phyloP scores from a whole-genome alignment of 371 early-diverging fungal genomes.

The Synchytrium microbalum region DNA sequence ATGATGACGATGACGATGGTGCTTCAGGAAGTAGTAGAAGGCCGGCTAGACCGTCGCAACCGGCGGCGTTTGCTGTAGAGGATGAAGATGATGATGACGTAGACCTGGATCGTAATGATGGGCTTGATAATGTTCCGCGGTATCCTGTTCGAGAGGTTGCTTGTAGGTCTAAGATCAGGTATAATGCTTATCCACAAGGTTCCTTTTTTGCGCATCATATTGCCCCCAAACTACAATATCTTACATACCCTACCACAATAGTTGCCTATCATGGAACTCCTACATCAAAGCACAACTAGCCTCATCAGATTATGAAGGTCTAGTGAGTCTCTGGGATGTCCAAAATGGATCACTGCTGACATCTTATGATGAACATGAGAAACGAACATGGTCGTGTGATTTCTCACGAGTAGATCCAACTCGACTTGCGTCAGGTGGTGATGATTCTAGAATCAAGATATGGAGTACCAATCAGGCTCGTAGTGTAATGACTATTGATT shows the following conservation, averaged over 20 bases:
- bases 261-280: slow-evolving; percentile 83
- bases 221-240: too few relatives aligned
- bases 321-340: slow-evolving; percentile 78
- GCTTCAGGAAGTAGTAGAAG: not conserved
- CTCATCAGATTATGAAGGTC: slow-evolving; percentile 84
- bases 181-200: not conserved
- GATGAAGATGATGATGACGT: not conserved
- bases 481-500: slow-evolving; percentile 68
- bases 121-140: slow-evolving; percentile 31
- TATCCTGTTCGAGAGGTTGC: slow-evolving; percentile 61
- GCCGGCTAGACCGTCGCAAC: too few relatives aligned
- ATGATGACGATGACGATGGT: not conserved
- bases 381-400: slow-evolving; percentile 86
- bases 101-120: slow-evolving; percentile 8
- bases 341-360: slow-evolving; percentile 49
- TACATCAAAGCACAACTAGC: slow-evolving; percentile 71
- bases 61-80: slow-evolving; percentile 15
- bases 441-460: slow-evolving; percentile 80
- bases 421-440: slow-evolving; percentile 76
- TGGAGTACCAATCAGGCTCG: slow-evolving; percentile 67
- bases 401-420: slow-evolving; percentile 67
- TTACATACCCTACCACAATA: slow-evolving; percentile 18
- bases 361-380: slow-evolving; percentile 76
- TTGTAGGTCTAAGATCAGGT: slow-evolving; percentile 49
- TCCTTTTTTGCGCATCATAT: not conserved